Evolutionary conservation across 108 stramenopile species (phyloP), one percentile per base, ranked within the genome.

Genomic region (Bacterosira constricta): DNA sequence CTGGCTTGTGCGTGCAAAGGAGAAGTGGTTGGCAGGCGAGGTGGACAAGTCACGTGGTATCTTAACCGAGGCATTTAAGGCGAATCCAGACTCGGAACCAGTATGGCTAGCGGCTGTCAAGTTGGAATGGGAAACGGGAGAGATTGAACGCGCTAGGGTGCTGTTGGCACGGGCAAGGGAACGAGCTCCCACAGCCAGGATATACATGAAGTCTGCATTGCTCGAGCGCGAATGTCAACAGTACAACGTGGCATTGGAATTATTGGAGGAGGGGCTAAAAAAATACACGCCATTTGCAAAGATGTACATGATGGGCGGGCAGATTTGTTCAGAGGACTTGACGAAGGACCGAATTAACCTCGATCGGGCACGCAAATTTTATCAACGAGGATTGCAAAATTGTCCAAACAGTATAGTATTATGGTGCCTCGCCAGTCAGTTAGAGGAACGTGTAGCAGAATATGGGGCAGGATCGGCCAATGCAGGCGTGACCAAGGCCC

Each of bases 81-180:
- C 87, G 13, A 98, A 98, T 72, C 98, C 98, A n/a, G 89, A 96
- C 54, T 92, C 93, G 25, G 97, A 98, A 81, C 62, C 86, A 21
- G 89, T 99, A 26, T 98, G 95, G 97, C 73, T 99, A 39, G 99
- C 99, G 1, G 97, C 97, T 9, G 86, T 97, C 27, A 98, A 98
- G 65, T 81, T 99, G 15, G 99, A 99, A 84, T 95, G 96, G 95
- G 97, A 98, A 80, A 97, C 88, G 37, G 96, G 92, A 42, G 96
- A 95, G 73, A 72, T 82, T 26, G 93, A 94, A 35, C 80, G 92
- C 15, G 99, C 99, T 5, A 85, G 96, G 27, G 86, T 86, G 20
- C 65, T 99, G 56, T 79, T 99, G 36, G 63, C 71, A 46, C 71
- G 90, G 47, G 99, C 98, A 1, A 84, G 96, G 38, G 90, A 92